Evolutionary conservation across 2,329 filamentous ascomycete species (phyloP), one percentile per base, ranked within the genome.

Genomic region (Colletotrichum trifolii): DNA sequence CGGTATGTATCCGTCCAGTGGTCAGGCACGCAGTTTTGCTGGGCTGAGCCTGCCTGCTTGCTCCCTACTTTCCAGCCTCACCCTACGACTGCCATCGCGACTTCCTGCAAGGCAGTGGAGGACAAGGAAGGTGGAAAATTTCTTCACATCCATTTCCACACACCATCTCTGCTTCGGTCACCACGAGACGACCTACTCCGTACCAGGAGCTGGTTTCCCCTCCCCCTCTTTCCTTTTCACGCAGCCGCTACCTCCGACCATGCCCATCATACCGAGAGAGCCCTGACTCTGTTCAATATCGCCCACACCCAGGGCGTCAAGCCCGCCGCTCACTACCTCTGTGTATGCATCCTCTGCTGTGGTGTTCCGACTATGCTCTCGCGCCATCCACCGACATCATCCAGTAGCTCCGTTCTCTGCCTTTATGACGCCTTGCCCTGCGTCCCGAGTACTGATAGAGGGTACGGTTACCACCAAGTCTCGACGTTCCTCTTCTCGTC

Each of bases 91-190:
- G 43, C 43, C 15, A 15, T n/a, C 13, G 42, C 15, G 6, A 8
- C 15, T 43, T 15, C 42, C 13, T 43, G 13, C 15, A 10, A 8
- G 34, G 34, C 35, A 12, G 36, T 54, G 52, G 39, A 33, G 33
- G 56, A 61, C 62, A 62, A 53, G 62, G 62, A 65, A 62, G 62
- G 62, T 62, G 56, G 52, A 38, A 65, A 65, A 56, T 47, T 55
- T 62, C 62, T 62, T 62, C 62, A 62, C 58, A 40, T 53, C 43
- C 36, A 61, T 65, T 65, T 57, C 58, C 52, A 56, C 62, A 50
- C 38, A 43, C 13, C 42, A 13, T 45, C 42, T n/a, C 13, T 45
- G 25, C 25, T 25, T 25, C 25, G 25, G 25, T 25, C 4, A 25
- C 25, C 25, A 25, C 25, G 25, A 25, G 4, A 25, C 25, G 25